phyloP scores from a whole-genome alignment of 2,329 filamentous ascomycete species.

The Penicillium sp. region DNA sequence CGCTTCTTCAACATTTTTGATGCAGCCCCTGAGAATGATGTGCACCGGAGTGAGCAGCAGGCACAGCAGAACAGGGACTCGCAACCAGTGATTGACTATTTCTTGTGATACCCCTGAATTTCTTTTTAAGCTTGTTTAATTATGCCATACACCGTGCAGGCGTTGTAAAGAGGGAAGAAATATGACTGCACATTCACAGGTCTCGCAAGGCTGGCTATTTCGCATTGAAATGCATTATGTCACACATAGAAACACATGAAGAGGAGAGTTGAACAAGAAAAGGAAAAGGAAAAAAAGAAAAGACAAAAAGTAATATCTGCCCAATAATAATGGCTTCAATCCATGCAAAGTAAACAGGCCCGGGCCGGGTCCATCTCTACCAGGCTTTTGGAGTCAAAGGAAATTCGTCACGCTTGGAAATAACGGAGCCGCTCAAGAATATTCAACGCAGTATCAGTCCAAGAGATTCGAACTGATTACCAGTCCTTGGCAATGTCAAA shows the following conservation, averaged over 20 bases:
- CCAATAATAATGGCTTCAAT: not conserved
- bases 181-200: slow-evolving; percentile 14
- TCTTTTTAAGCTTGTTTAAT: slow-evolving; percentile 10
- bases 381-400: slow-evolving; percentile 28
- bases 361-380: slow-evolving; percentile 21
- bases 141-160: slow-evolving; percentile 20
- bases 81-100: slow-evolving; percentile 64
- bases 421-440: slow-evolving; percentile 21
- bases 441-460: slow-evolving; percentile 17
- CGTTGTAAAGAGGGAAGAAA: slow-evolving; percentile 28
- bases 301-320: slow-evolving; percentile 13
- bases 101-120: slow-evolving; percentile 53
- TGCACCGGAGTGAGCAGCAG: slow-evolving; percentile 75
- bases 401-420: slow-evolving; percentile 30
- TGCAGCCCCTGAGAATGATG: slow-evolving; percentile 86
- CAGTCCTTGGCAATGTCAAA: slow-evolving; percentile 98
- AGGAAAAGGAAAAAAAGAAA: slow-evolving; percentile 6
- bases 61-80: slow-evolving; percentile 63
- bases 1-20: slow-evolving; percentile 98
- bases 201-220: slow-evolving; percentile 4
- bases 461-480: slow-evolving; percentile 36
- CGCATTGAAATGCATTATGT: slow-evolving; percentile 9
- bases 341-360: slow-evolving; percentile 11
- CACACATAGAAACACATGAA: slow-evolving; percentile 7
- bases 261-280: not conserved